Evolutionary conservation across 257 asterid species (phyloP).

Genomic region (Echium plantagineum): DNA sequence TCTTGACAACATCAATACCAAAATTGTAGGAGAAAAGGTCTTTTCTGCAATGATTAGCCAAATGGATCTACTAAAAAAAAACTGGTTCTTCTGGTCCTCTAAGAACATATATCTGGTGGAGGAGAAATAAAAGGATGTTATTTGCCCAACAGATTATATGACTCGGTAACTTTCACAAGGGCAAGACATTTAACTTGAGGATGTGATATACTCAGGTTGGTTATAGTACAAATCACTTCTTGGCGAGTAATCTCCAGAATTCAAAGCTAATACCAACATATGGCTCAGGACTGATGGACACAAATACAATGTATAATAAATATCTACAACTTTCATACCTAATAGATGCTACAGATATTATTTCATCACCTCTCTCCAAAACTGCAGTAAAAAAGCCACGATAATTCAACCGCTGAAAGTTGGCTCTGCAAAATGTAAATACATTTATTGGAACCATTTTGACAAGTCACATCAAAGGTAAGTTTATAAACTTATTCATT

Average conservation of each 20-base stretch:
- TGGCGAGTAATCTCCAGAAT: background rate
- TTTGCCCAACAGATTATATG: no score
- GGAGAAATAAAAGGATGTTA: no score
- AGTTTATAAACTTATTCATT: background rate
- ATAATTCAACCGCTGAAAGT: slow-evolving; percentile 12
- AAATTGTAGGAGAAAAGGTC: no score
- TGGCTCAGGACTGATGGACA: background rate
- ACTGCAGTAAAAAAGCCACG: slow-evolving; percentile 12
- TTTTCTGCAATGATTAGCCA: no score
- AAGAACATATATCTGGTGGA: no score
- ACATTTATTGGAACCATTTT: background rate
- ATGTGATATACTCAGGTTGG: no score
- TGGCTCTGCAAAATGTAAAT: slow-evolving; percentile 10
- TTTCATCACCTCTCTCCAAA: slow-evolving; percentile 16
- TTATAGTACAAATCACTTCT: background rate
- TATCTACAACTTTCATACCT: slow-evolving; percentile 6
- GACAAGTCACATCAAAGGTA: background rate
- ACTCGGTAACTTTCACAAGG: no score
- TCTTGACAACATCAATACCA: no score
- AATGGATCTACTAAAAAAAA: no score
- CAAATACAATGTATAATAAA: background rate
- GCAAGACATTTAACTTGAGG: no score
- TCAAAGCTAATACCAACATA: no score
- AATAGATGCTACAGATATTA: slow-evolving; percentile 18
- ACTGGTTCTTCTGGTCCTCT: no score